phyloP scores from a whole-genome alignment of 2,329 filamentous ascomycete species.

The Pseudogymnoascus sp. region DNA sequence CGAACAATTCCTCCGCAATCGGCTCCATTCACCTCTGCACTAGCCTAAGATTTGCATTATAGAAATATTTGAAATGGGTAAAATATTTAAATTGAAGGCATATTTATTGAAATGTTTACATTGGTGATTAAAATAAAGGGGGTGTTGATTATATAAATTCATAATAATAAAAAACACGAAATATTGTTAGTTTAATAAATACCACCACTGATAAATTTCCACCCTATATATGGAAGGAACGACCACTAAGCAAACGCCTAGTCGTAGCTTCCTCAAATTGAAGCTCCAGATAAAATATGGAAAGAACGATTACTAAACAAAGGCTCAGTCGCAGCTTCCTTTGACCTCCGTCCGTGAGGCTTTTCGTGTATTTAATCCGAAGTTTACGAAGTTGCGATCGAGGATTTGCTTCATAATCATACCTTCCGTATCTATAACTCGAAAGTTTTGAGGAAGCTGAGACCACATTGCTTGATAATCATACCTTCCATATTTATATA shows the following conservation, averaged over 20 bases:
- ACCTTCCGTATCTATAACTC: background rate
- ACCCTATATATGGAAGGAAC: conserved; percentile 14
- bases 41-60: no score
- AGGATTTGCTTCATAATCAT: background rate
- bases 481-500: background rate
- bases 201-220: no score
- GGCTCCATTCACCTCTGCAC: no score
- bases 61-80: no score
- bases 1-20: background rate
- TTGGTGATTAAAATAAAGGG: no score
- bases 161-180: no score
- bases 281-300: background rate
- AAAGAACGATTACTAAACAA: background rate
- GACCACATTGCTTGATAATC: background rate
- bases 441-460: background rate
- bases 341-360: no score
- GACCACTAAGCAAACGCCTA: background rate
- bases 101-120: no score
- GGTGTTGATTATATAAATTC: no score
- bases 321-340: background rate
- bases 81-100: no score
- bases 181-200: no score
- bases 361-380: no score
- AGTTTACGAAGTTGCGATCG: background rate
- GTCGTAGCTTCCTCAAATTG: background rate